Conservation (phyloP, 805 yeast species). For the Kazachstania viticola region DNA sequence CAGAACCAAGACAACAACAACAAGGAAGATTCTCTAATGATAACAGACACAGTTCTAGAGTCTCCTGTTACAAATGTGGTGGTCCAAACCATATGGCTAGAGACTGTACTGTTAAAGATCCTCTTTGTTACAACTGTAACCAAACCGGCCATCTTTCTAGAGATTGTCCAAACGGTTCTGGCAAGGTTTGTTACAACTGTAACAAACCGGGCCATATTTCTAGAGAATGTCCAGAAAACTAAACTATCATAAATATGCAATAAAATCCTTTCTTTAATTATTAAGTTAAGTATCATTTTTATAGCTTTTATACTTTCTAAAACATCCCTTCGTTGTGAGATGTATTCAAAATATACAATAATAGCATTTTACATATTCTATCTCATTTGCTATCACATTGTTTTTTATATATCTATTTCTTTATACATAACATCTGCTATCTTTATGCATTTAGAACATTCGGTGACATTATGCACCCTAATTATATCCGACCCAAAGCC, state of each 20-base stretch:
- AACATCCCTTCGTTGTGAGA: too few relatives aligned
- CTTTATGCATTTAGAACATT: constrained; percentile 39
- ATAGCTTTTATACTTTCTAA: too few relatives aligned
- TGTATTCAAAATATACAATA: too few relatives aligned
- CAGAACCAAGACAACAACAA: constrained; percentile 32
- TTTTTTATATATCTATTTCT: too few relatives aligned
- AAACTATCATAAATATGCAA: too few relatives aligned
- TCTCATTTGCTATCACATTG: background rate
- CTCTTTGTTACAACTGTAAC: constrained; percentile 90
- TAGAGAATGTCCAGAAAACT: constrained; percentile 45
- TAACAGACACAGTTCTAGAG: constrained; percentile 9
- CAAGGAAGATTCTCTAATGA: constrained; percentile 10
- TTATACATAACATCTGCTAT: constrained; percentile 55
- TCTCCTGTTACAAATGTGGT: constrained; percentile 79
- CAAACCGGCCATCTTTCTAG: constrained; percentile 80
- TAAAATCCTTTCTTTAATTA: too few relatives aligned
- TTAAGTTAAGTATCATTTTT: background rate
- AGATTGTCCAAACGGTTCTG: constrained; percentile 66
- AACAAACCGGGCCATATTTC: constrained; percentile 73
- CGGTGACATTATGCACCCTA: constrained; percentile 75
- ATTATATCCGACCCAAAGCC: constrained; percentile 69
- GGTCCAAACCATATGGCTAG: constrained; percentile 90
- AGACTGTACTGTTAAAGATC: constrained; percentile 67
- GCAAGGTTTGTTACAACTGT: constrained; percentile 37
- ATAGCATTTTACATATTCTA: background rate